Evolutionary conservation across 345 rosid genomes (phyloP).

Genomic region (Acer campestre): DNA sequence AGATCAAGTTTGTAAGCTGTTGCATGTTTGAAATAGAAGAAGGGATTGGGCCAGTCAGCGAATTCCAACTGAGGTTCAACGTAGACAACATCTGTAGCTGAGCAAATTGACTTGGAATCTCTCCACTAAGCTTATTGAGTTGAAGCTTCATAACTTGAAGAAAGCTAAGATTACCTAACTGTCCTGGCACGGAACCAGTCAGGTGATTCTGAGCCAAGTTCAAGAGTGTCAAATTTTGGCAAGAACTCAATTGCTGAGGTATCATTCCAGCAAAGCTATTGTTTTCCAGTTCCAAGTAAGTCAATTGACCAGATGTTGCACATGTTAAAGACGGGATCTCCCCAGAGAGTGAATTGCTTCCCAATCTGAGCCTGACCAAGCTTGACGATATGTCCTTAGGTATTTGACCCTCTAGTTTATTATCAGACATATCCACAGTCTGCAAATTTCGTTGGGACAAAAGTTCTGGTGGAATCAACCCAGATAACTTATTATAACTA

Average conservation of each 20-base stretch:
- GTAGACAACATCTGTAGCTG: slow-evolving; percentile 29
- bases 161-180: slow-evolving; percentile 38
- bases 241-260: slow-evolving; percentile 47
- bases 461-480: slow-evolving; percentile 51
- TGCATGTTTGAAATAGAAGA: slow-evolving; percentile 45
- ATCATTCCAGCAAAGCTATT: slow-evolving; percentile 52
- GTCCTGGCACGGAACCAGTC: slow-evolving; percentile 42
- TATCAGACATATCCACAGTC: slow-evolving; percentile 60
- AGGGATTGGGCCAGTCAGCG: slow-evolving; percentile 62
- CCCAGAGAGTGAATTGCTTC: slow-evolving; percentile 54
- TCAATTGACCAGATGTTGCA: slow-evolving; percentile 33
- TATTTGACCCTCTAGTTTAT: slow-evolving; percentile 43
- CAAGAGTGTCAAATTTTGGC: slow-evolving; percentile 48
- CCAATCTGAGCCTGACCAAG: slow-evolving; percentile 69
- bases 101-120: slow-evolving; percentile 44
- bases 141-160: slow-evolving; percentile 69
- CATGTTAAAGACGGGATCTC: slow-evolving; percentile 35
- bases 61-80: slow-evolving; percentile 62
- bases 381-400: slow-evolving; percentile 46
- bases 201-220: slow-evolving; percentile 62
- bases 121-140: slow-evolving; percentile 52
- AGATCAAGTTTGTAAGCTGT: slow-evolving; percentile 38
- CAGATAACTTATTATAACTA: slow-evolving; percentile 53
- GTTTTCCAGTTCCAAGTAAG: slow-evolving; percentile 70
- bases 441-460: slow-evolving; percentile 36